These are phyloP conservation scores for Lachancea fermentati DNA, from an alignment of 805 yeast genomes.

Conservation along the genomic window DNA sequence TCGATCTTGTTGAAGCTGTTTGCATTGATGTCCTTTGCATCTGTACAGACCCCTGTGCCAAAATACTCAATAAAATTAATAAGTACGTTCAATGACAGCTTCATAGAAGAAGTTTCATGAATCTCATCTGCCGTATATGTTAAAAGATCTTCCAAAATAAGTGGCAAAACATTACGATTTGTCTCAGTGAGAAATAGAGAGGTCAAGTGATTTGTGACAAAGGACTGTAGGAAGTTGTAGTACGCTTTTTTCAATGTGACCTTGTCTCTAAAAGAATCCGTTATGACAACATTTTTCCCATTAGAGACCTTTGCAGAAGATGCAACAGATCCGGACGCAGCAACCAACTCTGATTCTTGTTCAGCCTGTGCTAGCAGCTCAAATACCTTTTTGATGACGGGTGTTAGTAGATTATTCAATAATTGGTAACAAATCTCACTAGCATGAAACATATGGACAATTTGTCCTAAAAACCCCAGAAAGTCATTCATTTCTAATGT, in stretches of 20 bases:
- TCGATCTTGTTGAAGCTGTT: slow-evolving; percentile 45
- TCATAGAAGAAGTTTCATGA: slow-evolving; percentile 60
- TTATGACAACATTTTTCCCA: slow-evolving; percentile 34
- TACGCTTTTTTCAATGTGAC: slow-evolving; percentile 62
- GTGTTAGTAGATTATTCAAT: slow-evolving; percentile 65
- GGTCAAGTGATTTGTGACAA: slow-evolving; percentile 72
- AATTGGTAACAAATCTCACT: slow-evolving; percentile 67
- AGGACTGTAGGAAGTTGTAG: slow-evolving; percentile 59
- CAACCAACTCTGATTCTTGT: slow-evolving; percentile 27
- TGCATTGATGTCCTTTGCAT: slow-evolving; percentile 49
- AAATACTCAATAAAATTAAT: slow-evolving; percentile 56
- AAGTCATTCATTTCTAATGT: slow-evolving; percentile 72
- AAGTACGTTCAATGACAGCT: slow-evolving; percentile 63
- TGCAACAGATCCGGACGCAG: slow-evolving; percentile 5
- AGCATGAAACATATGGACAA: slow-evolving; percentile 67
- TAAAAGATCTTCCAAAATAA: slow-evolving; percentile 56
- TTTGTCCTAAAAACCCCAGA: slow-evolving; percentile 79
- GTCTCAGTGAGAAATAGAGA: slow-evolving; percentile 68
- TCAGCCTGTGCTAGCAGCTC: slow-evolving; percentile 41
- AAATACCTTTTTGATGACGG: slow-evolving; percentile 64
- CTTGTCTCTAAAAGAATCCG: slow-evolving; percentile 63
- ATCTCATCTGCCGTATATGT: slow-evolving; percentile 54
- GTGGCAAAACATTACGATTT: slow-evolving; percentile 56
- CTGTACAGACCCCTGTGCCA: slow-evolving; percentile 65
- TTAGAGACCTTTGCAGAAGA: slow-evolving; percentile 4